Conservation (phyloP, 2,329 filamentous ascomycete genomes). For the Arthrobotrys entomopaga region DNA sequence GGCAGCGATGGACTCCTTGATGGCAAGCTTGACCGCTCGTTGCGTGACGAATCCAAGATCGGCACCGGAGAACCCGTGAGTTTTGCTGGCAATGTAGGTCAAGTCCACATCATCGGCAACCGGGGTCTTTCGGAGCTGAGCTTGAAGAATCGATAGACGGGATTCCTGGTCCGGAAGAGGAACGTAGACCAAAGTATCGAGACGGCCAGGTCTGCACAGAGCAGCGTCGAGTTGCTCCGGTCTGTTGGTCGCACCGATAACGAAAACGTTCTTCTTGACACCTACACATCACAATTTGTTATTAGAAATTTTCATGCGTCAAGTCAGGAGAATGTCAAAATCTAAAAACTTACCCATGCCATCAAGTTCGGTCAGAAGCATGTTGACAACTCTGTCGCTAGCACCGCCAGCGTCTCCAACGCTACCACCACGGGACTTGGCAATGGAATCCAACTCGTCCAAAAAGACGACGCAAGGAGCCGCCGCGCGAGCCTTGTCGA, state of each 20-base stretch:
- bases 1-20: slow-evolving; percentile 90
- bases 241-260: slow-evolving; percentile 98
- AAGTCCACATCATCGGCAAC: slow-evolving; percentile 88
- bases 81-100: slow-evolving; percentile 92
- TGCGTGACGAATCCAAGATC: slow-evolving; percentile 99
- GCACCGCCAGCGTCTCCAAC: slow-evolving; percentile 96
- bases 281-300: slow-evolving; percentile 62
- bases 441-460: slow-evolving; percentile 97
- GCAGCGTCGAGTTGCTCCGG: slow-evolving; percentile 98
- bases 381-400: slow-evolving; percentile 99
- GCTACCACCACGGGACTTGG: slow-evolving; percentile 98
- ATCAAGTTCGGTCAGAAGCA: slow-evolving; percentile 80
- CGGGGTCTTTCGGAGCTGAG: slow-evolving; percentile 97
- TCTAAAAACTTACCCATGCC: slow-evolving; percentile 67
- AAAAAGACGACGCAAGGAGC: slow-evolving; percentile 99
- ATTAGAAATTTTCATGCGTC: slow-evolving; percentile 57
- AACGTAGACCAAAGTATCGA: slow-evolving; percentile 98
- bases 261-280: slow-evolving; percentile 99
- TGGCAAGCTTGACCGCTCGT: slow-evolving; percentile 98
- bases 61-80: slow-evolving; percentile 98
- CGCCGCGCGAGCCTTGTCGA: slow-evolving; percentile 98
- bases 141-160: slow-evolving; percentile 88
- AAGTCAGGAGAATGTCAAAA: slow-evolving; percentile 17
- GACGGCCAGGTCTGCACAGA: slow-evolving; percentile 96
- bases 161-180: slow-evolving; percentile 92